phyloP scores from a whole-genome alignment of 257 asterid genomes.

The Ehretia macrophylla region DNA sequence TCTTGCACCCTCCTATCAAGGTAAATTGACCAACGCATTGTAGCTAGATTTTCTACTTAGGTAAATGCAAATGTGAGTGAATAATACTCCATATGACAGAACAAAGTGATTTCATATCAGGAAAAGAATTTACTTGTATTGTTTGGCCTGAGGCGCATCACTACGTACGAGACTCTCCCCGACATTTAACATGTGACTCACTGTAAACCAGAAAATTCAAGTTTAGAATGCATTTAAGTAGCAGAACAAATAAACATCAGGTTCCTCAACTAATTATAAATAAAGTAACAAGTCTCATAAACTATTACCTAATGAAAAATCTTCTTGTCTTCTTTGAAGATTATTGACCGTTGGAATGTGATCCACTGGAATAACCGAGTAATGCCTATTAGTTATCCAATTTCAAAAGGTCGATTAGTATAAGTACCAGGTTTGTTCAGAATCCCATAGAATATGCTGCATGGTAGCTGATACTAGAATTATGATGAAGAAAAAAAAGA shows the following conservation, averaged over 20 bases:
- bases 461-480: not conserved
- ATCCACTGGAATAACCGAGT: constrained; percentile 76
- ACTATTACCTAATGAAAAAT: constrained; percentile 53
- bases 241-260: not conserved
- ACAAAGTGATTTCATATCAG: too few species aligned
- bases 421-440: not conserved
- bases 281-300: not conserved
- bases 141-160: constrained; percentile 69
- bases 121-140: constrained; percentile 43
- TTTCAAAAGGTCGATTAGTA: constrained; percentile 3
- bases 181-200: constrained; percentile 73
- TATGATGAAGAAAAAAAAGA: not conserved
- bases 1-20: too few species aligned
- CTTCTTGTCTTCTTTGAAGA: constrained; percentile 50
- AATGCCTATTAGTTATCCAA: constrained; percentile 50
- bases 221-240: constrained; percentile 11
- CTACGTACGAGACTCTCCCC: constrained; percentile 55
- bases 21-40: too few species aligned
- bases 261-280: constrained; percentile 2
- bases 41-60: not conserved
- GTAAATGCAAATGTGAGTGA: too few species aligned
- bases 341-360: constrained; percentile 78
- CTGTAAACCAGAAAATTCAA: constrained; percentile 30
- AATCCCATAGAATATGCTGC: not conserved
- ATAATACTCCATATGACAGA: too few species aligned